Percentiles rank a stretch among this genome's conserved stretches.
These are phyloP conservation scores for Hymenoscyphus repandus DNA, from an alignment of 2,329 filamentous ascomycete genomes.

Conservation along the genomic window DNA sequence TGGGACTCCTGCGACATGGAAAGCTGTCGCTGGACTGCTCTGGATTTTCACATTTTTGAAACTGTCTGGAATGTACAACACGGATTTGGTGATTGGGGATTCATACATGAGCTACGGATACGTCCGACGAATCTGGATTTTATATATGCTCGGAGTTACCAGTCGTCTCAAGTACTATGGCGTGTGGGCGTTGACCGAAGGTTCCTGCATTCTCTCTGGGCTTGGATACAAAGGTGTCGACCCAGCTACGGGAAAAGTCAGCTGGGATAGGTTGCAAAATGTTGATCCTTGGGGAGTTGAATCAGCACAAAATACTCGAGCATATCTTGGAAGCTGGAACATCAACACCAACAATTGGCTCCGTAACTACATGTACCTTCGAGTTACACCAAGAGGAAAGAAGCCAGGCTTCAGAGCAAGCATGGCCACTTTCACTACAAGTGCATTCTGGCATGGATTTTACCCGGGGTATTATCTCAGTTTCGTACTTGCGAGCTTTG, in stretches of 20 bases:
- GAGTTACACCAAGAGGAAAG: conserved; percentile 90
- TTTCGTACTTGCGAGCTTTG: conserved; percentile 83
- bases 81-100: conserved; percentile 58
- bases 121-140: conserved; percentile 65
- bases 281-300: conserved; percentile 84
- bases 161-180: conserved; percentile 92
- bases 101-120: conserved; percentile 64
- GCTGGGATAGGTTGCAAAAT: conserved; percentile 87
- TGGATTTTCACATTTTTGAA: conserved; percentile 80
- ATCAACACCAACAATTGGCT: conserved; percentile 98
- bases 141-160: conserved; percentile 81
- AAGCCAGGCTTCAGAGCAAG: conserved; percentile 96
- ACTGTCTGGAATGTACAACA: conserved; percentile 62
- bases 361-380: conserved; percentile 89
- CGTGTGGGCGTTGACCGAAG: conserved; percentile 90
- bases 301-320: conserved; percentile 86
- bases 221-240: conserved; percentile 94
- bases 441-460: conserved; percentile 97
- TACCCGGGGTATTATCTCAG: conserved; percentile 93
- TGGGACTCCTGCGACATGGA: conserved; percentile 75
- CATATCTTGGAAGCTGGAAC: conserved; percentile 90
- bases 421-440: conserved; percentile 88
- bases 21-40: conserved; percentile 64
- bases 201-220: conserved; percentile 87
- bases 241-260: conserved; percentile 73